Evolutionary conservation across 306 rosid genomes (phyloP).

Genomic region (Dalbergia cochinchinensis): DNA sequence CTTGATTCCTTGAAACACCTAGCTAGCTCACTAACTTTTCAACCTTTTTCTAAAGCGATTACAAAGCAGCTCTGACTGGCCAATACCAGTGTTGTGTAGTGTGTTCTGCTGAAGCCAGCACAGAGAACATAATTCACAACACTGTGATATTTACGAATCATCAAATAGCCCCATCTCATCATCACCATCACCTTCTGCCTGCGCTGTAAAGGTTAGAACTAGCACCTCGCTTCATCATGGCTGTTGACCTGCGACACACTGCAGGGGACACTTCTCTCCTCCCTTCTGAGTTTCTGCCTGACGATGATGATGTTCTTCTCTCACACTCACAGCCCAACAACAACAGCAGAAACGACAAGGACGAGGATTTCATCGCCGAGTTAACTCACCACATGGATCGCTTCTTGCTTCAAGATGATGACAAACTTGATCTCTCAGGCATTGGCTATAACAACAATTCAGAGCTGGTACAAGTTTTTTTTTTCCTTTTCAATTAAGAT

Average conservation of each 20-base stretch:
- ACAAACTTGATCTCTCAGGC: constrained; percentile 25
- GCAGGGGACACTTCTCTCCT: constrained; percentile 38
- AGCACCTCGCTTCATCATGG: constrained; percentile 42
- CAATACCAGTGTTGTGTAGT: too few species aligned
- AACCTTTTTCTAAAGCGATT: too few species aligned
- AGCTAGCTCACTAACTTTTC: too few species aligned
- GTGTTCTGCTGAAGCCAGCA: background rate
- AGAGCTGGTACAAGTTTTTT: constrained; percentile 43
- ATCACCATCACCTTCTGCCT: background rate
- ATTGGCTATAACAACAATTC: constrained; percentile 27
- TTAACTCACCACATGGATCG: constrained; percentile 70
- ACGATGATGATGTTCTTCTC: constrained; percentile 25
- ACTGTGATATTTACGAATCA: background rate
- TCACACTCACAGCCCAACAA: background rate
- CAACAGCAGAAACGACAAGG: background rate
- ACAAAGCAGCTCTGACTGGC: too few species aligned
- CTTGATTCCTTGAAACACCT: too few species aligned
- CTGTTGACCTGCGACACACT: constrained; percentile 51
- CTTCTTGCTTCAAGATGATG: constrained; percentile 61
- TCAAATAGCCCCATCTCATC: background rate
- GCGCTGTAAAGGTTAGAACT: too few species aligned
- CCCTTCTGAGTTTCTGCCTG: constrained; percentile 44
- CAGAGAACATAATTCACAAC: too few species aligned
- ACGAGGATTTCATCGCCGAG: constrained; percentile 66
- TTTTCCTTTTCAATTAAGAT: background rate